phyloP scores from a whole-genome alignment of 495 filamentous ascomycete species.

The Hypoxylon lenormandii region DNA sequence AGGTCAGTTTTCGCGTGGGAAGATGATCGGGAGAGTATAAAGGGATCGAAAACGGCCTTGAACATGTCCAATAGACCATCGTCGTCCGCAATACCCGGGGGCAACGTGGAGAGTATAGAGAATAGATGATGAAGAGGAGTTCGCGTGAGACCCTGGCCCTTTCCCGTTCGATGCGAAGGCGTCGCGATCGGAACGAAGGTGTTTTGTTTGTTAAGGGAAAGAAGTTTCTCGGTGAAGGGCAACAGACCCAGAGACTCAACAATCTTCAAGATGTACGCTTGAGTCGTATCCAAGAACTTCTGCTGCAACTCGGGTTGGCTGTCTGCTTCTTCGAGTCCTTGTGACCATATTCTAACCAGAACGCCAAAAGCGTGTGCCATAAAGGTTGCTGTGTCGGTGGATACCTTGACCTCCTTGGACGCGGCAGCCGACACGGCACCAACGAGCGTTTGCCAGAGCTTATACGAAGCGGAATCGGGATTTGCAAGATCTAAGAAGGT shows the following conservation, averaged over 20 bases:
- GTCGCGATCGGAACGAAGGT: conserved; percentile 61
- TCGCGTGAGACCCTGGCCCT: conserved; percentile 52
- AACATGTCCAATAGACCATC: conserved; percentile 58
- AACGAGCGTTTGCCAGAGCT: conserved; percentile 77
- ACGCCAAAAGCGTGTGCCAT: conserved; percentile 76
- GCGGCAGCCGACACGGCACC: conserved; percentile 79
- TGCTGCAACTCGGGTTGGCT: conserved; percentile 41
- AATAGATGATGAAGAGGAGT: conserved; percentile 65
- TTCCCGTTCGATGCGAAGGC: conserved; percentile 64
- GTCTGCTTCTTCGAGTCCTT: conserved; percentile 45
- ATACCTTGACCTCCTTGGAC: conserved; percentile 89
- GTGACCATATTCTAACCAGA: conserved; percentile 74
- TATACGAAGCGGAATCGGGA: conserved; percentile 61
- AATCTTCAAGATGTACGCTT: conserved; percentile 69
- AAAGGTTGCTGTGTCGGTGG: conserved; percentile 81
- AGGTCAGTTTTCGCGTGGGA: conserved; percentile 56
- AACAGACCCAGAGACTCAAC: conserved; percentile 75
- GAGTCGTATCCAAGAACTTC: conserved; percentile 71
- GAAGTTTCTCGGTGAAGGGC: conserved; percentile 82
- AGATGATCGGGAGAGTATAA: conserved; percentile 46
- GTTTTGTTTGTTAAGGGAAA: conserved; percentile 59
- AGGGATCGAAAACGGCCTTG: conserved; percentile 58
- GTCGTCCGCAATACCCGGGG: conserved; percentile 59
- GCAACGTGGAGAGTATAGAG: conserved; percentile 58
- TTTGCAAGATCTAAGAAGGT: conserved; percentile 64